Base-by-base conservation (phyloP, 2,329 filamentous ascomycete genomes). In the Sclerotinia trifoliorum region DNA sequence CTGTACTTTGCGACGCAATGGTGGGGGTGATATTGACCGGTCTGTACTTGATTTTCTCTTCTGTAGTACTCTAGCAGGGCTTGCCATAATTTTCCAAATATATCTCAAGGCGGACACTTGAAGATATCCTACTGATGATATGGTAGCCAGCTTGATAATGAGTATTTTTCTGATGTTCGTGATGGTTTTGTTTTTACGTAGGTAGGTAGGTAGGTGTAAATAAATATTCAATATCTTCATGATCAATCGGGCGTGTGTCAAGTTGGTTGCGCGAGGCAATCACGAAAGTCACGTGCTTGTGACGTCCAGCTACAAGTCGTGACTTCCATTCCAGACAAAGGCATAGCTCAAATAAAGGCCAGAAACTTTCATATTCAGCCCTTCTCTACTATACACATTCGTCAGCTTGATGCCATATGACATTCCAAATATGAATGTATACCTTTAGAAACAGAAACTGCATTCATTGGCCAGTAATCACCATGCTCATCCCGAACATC, bases 1-100 rank as follows among this genome's bases (percentile, higher is more conserved):
- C 44, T 76, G 72, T 17, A 78, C 70, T 68, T 78, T 79, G 21
- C 76, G 75, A 58, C 77, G 75, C 13, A 75, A 55, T 29, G 75
- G 75, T n/a, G 77, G 77, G 58, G 77, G 77, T 56, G 76, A 78
- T 42, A 77, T 66, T 19, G 74, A 70, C 26, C 65, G 70, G 51
- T 74, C 70, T 8, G 71, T 66, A 63, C 61, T 71, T 39, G 72
- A 70, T 52, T 75, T 77, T 29, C 76, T 73, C 68, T 77, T 77
- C 10, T 63, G 52, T 29, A 52, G 52, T 29, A 52, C n/a, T 42
- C 68, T 73, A 29, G 70, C 32, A 48, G 72, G 57, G 42, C 68
- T 68, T 17, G 69, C 64, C 75, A 77, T 76, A 3, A 60, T 46
- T 60, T n/a, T 67, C 26, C 58, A 49, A 42, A 44, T 48, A n/a